Base-by-base conservation (phyloP, 129 eudicot species). In the Pulicaria dysenterica region DNA sequence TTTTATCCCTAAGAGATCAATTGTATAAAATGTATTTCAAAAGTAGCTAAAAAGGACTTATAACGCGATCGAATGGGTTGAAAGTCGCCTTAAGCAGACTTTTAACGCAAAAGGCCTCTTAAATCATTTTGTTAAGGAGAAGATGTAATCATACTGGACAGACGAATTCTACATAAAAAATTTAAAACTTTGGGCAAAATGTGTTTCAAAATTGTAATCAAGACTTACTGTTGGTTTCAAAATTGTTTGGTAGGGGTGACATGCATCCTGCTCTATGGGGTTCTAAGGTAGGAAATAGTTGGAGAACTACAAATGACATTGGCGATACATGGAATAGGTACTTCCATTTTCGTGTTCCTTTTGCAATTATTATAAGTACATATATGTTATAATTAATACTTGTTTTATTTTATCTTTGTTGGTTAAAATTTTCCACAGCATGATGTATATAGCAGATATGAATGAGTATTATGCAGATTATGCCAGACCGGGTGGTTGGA, bases 401-500 rank as follows among this genome's bases (percentile, higher is more conserved):
- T 10, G 36, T 19, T 50, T 55, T 38, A 16, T 42, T 72, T 47
- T 0, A 24, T 7, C 8, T 24, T 14, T 59, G 37, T 48, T 47
- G 4, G 5, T 77, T 64, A 11, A 36, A 67, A 59, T 43, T 64
- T 71, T 51, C 14, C 60, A 44, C 85, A 94, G 98, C 70, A 90
- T 94, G 98, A 58, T 84, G 34, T 78, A 84, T 55, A 73, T 87
- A 81, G 98, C 98, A 41, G 98, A 92, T 68, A 83, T 81, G 86
- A 92, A 92, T 69, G 98, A 92, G 81, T 83, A 79, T 70, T 89
- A 92, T 60, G 95, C 98, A 12, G 92, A 83, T 7, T 74, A 65
- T 64, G 98, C 96, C 24, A 87, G 96, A 84, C 98, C 98, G 39
- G 98, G 98, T 71, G 98, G 98, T 50, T 92, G 98, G 98, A 92